Evolutionary conservation across 192 early-diverging fungal genomes (phyloP).

Genomic region (Borealophlyctis nickersoniae): DNA sequence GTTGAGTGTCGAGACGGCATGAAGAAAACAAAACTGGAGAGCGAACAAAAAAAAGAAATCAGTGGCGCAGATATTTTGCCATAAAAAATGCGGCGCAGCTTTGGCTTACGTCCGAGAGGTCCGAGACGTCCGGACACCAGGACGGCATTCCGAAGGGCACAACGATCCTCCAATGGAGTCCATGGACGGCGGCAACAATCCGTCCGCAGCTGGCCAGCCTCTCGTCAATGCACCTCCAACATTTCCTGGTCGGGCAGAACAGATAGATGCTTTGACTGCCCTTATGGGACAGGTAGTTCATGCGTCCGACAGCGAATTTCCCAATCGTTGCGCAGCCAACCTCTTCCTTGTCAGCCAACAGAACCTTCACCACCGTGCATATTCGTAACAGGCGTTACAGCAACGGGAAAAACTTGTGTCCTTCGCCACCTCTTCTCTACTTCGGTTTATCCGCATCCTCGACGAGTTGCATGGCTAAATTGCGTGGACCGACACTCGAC

Average conservation of each 20-base stretch:
- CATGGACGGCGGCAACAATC: too few relatives aligned
- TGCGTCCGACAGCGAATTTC: not conserved
- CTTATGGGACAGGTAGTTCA: slow-evolving; percentile 3
- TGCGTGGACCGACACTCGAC: slow-evolving; percentile 75
- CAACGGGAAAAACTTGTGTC: slow-evolving; percentile 60
- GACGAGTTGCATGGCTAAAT: slow-evolving; percentile 56
- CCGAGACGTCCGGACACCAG: too few relatives aligned
- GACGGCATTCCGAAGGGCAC: too few relatives aligned
- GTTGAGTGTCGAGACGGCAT: too few relatives aligned
- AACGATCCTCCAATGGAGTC: too few relatives aligned
- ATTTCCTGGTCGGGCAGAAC: slow-evolving; percentile 14
- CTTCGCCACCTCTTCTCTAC: slow-evolving; percentile 30
- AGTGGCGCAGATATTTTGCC: too few relatives aligned
- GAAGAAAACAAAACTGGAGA: too few relatives aligned
- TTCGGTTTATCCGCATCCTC: not conserved
- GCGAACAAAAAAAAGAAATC: too few relatives aligned
- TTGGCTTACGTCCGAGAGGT: too few relatives aligned
- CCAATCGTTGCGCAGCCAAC: not conserved
- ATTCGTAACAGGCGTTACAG: slow-evolving; percentile 54
- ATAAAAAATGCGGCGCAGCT: too few relatives aligned
- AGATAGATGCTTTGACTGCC: slow-evolving; percentile 2
- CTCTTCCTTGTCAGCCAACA: slow-evolving; percentile 7
- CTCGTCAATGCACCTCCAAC: too few relatives aligned
- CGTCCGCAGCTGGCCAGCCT: too few relatives aligned
- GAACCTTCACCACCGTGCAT: slow-evolving; percentile 24